Conservation (phyloP, 805 yeast species). For the Ogataea nakhonphanomensis region DNA sequence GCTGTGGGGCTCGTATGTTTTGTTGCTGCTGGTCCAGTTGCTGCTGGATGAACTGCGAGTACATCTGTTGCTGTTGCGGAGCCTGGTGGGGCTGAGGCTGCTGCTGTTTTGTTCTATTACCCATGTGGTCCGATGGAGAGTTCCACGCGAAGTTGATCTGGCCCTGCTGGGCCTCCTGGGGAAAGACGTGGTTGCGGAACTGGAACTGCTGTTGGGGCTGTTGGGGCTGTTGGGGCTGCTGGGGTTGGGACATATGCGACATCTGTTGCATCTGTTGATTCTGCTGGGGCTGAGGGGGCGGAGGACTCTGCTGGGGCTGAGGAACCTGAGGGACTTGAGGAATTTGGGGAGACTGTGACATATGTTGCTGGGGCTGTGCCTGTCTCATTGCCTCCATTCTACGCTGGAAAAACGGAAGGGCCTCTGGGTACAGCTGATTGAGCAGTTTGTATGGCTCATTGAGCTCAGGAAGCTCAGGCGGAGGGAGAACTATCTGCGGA, state of each 20-base stretch:
- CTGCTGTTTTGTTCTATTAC: conserved; percentile 9
- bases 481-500: conserved; percentile 53
- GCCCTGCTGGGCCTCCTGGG: conserved; percentile 15
- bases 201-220: conserved; percentile 15
- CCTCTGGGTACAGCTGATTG: conserved; percentile 49
- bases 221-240: conserved; percentile 9
- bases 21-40: conserved; percentile 7
- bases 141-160: conserved; percentile 13
- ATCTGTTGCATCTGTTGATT: conserved; percentile 20
- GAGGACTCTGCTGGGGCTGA: conserved; percentile 8
- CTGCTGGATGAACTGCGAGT: conserved; percentile 7
- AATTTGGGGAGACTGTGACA: conserved; percentile 7
- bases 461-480: conserved; percentile 53
- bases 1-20: conserved; percentile 6
- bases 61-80: conserved; percentile 16
- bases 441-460: conserved; percentile 39
- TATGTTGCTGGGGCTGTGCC: conserved; percentile 22
- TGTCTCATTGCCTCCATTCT: conserved; percentile 27
- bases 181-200: conserved; percentile 14
- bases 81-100: conserved; percentile 21
- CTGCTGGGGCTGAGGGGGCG: conserved; percentile 12
- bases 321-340: conserved; percentile 12
- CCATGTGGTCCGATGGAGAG: conserved; percentile 4
- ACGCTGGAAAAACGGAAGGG: conserved; percentile 31
- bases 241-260: conserved; percentile 11